phyloP scores from a whole-genome alignment of 192 early-diverging fungal species.

The Coemansia sp. region DNA sequence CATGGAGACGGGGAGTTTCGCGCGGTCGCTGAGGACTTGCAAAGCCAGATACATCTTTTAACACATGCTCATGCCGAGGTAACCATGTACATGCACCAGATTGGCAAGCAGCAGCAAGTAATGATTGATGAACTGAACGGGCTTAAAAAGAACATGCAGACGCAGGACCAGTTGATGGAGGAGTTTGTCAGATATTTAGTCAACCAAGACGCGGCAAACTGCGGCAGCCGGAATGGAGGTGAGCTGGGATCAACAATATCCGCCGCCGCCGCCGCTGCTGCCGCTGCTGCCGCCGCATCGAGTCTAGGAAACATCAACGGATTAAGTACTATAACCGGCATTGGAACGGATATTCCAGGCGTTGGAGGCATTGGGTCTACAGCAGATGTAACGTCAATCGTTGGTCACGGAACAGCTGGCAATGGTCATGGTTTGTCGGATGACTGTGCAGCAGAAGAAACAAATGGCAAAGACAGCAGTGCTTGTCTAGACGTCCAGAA shows the following conservation, averaged over 20 bases:
- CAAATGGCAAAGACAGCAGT: slow-evolving; percentile 22
- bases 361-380: slow-evolving; percentile 2
- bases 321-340: slow-evolving; percentile 26
- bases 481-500: slow-evolving; percentile 33
- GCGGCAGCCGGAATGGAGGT: slow-evolving; percentile 13
- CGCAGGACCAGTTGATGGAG: slow-evolving; percentile 55
- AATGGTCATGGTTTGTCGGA: slow-evolving; percentile 20
- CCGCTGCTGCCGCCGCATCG: slow-evolving; percentile 36
- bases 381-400: slow-evolving; percentile 14
- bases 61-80: slow-evolving; percentile 56
- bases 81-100: slow-evolving; percentile 56
- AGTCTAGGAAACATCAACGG: slow-evolving; percentile 26
- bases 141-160: slow-evolving; percentile 57
- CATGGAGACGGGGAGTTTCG: slow-evolving; percentile 45
- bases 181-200: slow-evolving; percentile 56
- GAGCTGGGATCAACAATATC: slow-evolving; percentile 31
- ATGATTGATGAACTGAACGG: slow-evolving; percentile 55
- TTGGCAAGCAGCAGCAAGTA: slow-evolving; percentile 52
- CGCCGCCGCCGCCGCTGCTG: slow-evolving; percentile 30
- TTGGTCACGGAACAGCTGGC: slow-evolving; percentile 13
- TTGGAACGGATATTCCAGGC: slow-evolving; percentile 20
- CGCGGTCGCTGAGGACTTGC: slow-evolving; percentile 45
- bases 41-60: slow-evolving; percentile 52
- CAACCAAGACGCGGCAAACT: slow-evolving; percentile 47
- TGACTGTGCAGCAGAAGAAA: slow-evolving; percentile 8